phyloP scores from a whole-genome alignment of 768 basidiomycete species.

The Tricholoma sp. region DNA sequence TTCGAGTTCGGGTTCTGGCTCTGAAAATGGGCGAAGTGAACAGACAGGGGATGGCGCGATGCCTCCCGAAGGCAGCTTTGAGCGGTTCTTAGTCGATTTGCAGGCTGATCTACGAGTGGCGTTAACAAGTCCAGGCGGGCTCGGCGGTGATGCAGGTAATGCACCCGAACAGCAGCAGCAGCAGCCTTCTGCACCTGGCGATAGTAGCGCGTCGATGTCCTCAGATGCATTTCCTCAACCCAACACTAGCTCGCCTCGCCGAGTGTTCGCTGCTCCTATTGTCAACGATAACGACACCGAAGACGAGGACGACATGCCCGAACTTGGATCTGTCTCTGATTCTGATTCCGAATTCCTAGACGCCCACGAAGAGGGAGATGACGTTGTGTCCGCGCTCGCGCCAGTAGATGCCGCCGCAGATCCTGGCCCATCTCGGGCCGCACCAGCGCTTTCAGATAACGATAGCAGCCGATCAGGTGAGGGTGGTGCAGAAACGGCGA shows the following conservation, averaged over 20 bases:
- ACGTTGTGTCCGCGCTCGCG: neutral
- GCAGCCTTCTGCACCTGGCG: neutral
- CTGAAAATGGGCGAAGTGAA: neutral
- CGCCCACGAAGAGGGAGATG: conserved; percentile 23
- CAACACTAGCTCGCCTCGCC: neutral
- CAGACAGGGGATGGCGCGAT: conserved; percentile 4
- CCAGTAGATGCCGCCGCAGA: conserved; percentile 4
- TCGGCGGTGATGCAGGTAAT: neutral
- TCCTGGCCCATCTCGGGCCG: conserved; percentile 2
- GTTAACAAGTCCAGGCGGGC: conserved; percentile 29
- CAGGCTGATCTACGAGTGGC: conserved; percentile 68
- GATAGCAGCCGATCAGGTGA: neutral
- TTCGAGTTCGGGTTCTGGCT: conserved; percentile 4
- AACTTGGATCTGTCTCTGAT: conserved; percentile 29
- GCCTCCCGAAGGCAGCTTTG: conserved; percentile 65
- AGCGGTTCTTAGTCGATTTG: conserved; percentile 74
- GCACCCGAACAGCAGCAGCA: neutral
- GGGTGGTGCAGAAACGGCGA: neutral
- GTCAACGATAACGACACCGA: neutral
- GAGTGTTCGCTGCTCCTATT: neutral
- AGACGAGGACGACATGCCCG: conserved; percentile 21
- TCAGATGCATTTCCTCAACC: neutral
- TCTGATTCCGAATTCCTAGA: conserved; percentile 32
- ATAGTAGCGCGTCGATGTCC: neutral
- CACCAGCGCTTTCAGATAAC: neutral